Evolutionary conservation across 164 flowering plant species (phyloP).

Genomic region (Aristolochia contorta): DNA sequence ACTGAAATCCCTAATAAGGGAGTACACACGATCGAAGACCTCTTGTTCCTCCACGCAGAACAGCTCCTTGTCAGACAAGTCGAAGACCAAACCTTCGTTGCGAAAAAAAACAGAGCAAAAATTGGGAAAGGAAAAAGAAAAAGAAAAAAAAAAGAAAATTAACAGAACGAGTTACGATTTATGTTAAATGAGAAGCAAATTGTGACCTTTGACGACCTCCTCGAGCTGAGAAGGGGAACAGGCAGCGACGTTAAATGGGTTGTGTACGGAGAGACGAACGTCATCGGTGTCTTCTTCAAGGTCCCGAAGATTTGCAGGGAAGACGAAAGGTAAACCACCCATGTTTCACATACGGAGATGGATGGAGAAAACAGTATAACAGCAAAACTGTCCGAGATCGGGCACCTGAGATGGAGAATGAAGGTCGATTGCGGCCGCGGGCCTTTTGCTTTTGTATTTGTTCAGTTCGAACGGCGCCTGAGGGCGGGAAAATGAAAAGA

Average conservation of each 20-base stretch:
- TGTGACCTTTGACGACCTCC: constrained; percentile 82
- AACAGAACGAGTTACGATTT: background rate
- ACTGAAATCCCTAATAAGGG: constrained; percentile 45
- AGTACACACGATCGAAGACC: constrained; percentile 77
- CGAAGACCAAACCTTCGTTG: constrained; percentile 65
- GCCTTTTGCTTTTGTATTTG: background rate
- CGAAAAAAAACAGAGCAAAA: constrained; percentile 3
- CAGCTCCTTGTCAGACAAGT: constrained; percentile 87
- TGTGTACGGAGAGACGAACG: constrained; percentile 42
- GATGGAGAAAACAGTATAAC: constrained; percentile 1
- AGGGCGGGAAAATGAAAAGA: no score
- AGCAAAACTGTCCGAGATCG: background rate
- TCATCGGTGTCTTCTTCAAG: constrained; percentile 43
- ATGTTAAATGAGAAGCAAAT: background rate
- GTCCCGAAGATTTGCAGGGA: constrained; percentile 50
- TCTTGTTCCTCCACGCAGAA: constrained; percentile 88
- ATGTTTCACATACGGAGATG: constrained; percentile 26
- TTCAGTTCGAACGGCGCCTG: background rate
- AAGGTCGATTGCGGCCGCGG: background rate
- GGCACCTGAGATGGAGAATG: background rate
- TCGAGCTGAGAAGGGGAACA: constrained; percentile 63
- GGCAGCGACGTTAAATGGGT: constrained; percentile 35
- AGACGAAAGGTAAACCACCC: constrained; percentile 67
- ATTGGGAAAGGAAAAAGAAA: background rate
- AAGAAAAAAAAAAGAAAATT: background rate